Conservation (phyloP, 2,329 filamentous ascomycete genomes). For the Hortaea sp. region DNA sequence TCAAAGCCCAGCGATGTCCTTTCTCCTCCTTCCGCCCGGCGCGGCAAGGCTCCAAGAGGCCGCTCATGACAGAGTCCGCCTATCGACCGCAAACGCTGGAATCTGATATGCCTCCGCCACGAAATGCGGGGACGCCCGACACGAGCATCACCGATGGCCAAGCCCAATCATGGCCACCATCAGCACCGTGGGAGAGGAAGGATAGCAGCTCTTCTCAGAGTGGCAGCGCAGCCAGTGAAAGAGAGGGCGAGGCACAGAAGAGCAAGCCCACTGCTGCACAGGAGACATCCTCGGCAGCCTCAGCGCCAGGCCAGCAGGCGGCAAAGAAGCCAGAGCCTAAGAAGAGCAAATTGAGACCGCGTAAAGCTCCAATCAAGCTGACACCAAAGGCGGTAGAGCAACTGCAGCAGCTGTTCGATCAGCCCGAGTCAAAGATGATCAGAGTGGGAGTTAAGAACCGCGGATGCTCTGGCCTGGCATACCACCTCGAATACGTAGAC, state of each 20-base stretch:
- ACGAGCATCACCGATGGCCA: conserved; percentile 49
- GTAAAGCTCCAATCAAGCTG: conserved; percentile 86
- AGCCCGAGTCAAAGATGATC: conserved; percentile 85
- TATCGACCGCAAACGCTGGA: conserved; percentile 53
- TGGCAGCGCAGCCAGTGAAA: conserved; percentile 34
- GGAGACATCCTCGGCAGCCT: conserved; percentile 12
- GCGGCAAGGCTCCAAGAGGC: conserved; percentile 44
- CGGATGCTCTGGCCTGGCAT: conserved; percentile 87
- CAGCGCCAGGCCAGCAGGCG: conserved; percentile 17
- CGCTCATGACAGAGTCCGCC: conserved; percentile 56
- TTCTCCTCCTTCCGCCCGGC: conserved; percentile 33
- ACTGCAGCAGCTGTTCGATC: conserved; percentile 64
- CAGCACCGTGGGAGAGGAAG: conserved; percentile 32
- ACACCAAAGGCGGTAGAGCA: conserved; percentile 72
- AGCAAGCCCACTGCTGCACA: conserved; percentile 36
- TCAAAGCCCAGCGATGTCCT: conserved; percentile 28
- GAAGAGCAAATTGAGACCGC: conserved; percentile 59
- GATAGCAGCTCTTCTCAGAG: conserved; percentile 17
- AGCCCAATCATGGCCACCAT: conserved; percentile 38
- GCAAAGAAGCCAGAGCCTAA: conserved; percentile 32
- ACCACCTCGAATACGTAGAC: conserved; percentile 91
- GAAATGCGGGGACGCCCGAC: conserved; percentile 49
- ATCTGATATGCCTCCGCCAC: conserved; percentile 46
- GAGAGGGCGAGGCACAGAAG: conserved; percentile 59
- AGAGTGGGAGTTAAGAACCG: conserved; percentile 88